A percentile compares a stretch with the other conserved stretches of the same genome.
Evolutionary conservation across 805 yeast species (phyloP).

Genomic region (Cyberlindnera meyerae): DNA sequence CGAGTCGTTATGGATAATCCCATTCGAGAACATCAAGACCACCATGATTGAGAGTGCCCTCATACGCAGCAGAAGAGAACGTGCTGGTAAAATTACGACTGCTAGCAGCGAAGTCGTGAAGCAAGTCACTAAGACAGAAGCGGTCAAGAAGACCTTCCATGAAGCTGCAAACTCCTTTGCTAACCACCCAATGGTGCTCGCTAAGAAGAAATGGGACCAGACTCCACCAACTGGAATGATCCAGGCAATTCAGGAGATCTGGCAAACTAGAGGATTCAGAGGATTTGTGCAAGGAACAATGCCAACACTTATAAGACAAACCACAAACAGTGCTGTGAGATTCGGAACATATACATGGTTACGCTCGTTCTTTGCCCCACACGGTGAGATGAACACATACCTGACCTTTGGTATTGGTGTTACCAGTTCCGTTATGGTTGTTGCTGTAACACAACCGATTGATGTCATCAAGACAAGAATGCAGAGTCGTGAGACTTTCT

Average conservation of each 20-base stretch:
- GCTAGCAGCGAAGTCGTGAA: slow-evolving; percentile 11
- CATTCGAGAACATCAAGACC: slow-evolving; percentile 83
- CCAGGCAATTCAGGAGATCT: slow-evolving; percentile 60
- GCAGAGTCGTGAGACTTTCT: slow-evolving; percentile 69
- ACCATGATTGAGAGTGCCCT: slow-evolving; percentile 70
- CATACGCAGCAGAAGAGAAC: slow-evolving; percentile 26
- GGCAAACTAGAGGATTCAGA: slow-evolving; percentile 60
- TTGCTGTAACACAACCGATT: slow-evolving; percentile 78
- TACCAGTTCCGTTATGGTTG: slow-evolving; percentile 66
- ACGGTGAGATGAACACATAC: slow-evolving; percentile 32
- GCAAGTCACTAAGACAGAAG: background rate
- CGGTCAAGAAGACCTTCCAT: slow-evolving; percentile 28
- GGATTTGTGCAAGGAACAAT: slow-evolving; percentile 81
- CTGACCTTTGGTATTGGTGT: slow-evolving; percentile 44
- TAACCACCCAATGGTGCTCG: slow-evolving; percentile 28
- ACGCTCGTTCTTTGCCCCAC: slow-evolving; percentile 65
- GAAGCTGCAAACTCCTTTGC: slow-evolving; percentile 16
- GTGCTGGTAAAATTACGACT: slow-evolving; percentile 23
- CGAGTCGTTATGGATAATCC: slow-evolving; percentile 81
- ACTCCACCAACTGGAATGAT: slow-evolving; percentile 50
- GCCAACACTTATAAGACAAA: slow-evolving; percentile 80
- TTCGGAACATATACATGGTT: slow-evolving; percentile 77
- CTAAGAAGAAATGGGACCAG: slow-evolving; percentile 36
- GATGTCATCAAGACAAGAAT: slow-evolving; percentile 84
- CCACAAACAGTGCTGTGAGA: slow-evolving; percentile 73